phyloP scores from a whole-genome alignment of 345 rosid species.

The Eucalyptus caleyi region DNA sequence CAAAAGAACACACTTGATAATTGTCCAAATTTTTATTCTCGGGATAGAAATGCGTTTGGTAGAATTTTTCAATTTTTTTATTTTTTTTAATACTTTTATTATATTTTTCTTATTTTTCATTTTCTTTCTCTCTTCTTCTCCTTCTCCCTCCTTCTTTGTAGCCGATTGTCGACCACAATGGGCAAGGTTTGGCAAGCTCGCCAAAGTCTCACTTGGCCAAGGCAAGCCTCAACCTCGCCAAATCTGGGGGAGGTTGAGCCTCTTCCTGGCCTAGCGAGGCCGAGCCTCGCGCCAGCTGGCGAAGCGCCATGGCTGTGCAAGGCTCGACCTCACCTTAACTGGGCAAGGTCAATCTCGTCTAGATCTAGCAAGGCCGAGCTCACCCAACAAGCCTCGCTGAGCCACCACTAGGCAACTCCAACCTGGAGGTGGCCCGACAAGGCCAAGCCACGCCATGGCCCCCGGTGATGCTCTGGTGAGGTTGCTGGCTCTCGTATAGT shows the following conservation, averaged over 20 bases:
- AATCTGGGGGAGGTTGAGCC: accelerated
- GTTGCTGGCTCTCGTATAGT: accelerated
- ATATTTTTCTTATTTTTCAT: too few relatives aligned
- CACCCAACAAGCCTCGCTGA: accelerated
- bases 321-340: too few relatives aligned
- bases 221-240: accelerated
- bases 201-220: accelerated
- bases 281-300: accelerated
- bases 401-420: too few relatives aligned
- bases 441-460: too few relatives aligned
- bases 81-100: too few relatives aligned
- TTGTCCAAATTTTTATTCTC: accelerated
- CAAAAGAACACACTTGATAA: too few relatives aligned
- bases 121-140: too few relatives aligned
- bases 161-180: accelerated
- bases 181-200: too few relatives aligned
- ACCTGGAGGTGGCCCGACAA: too few relatives aligned
- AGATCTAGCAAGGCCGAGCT: accelerated
- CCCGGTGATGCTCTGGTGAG: accelerated
- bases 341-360: accelerated
- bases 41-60: too few relatives aligned
- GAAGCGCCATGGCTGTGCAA: accelerated
- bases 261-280: accelerated
- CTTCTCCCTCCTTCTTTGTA: too few relatives aligned
- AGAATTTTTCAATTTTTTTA: too few relatives aligned